Evolutionary conservation across 2,329 filamentous ascomycete genomes (phyloP), one percentile per base, ranked within the genome.

Genomic region (Alternaria arbusti): DNA sequence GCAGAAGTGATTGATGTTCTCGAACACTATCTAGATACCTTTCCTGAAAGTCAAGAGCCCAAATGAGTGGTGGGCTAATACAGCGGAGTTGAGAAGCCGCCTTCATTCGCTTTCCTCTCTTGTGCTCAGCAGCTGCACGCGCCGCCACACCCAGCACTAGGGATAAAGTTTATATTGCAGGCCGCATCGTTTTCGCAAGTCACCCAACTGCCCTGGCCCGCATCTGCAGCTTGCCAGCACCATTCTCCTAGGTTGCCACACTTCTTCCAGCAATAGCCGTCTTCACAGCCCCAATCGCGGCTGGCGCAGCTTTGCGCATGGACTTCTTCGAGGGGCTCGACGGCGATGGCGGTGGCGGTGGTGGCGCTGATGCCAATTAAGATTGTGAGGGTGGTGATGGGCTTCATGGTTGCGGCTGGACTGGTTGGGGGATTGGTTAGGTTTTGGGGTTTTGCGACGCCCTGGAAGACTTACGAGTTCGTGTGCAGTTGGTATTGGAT

Each of bases 1-100:
- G 56, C 58, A 20, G 74, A 75, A 32, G 23, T 69, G 22, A 54
- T 73, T 7, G 73, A 74, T 56, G 66, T 75, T 8, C 58, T 74
- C 1, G 69, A 76, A 52, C 63, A 60, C n/a, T 74, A 67, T 22
- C 50, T 71, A 8, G 50, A 66, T 5, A 63, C 23, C 12, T 66
- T 74, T 28, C 44, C 66, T 8, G 2, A 30, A 58, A 1, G 52
- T 45, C 5, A 61, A 59, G 25, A 36, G 30, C 13, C 23, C 8
- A 32, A 43, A n/a, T 56, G 30, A 59, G 45, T 6, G 30, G 5
- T 36, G 28, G 36, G 54, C 17, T 15, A 11, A 55, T n/a, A 9
- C 20, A n/a, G 4, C 7, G 28, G 17, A 12, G 20, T 32, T 22
- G 12, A 15, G 49, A 11, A 32, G 20, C 28, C 28, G 15, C 15